Percentiles rank a stretch among this genome's conserved stretches.
Evolutionary conservation across 805 yeast genomes (phyloP).

Genomic region (Huiozyma sinensis): DNA sequence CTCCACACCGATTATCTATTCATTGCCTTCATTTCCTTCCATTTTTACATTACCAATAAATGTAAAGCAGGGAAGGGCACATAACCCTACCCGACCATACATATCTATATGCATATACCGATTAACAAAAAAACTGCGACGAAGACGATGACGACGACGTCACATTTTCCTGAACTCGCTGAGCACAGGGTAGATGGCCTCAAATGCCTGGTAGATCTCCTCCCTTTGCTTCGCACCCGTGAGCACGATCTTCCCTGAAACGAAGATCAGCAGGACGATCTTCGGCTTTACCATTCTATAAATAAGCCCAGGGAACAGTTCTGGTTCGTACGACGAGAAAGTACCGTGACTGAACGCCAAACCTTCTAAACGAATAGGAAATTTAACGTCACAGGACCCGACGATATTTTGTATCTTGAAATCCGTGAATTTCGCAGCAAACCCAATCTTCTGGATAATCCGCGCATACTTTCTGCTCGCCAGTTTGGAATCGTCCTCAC

Average conservation of each 20-base stretch:
- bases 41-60: not conserved
- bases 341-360: constrained; percentile 97
- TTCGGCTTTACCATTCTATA: constrained; percentile 99
- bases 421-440: constrained; percentile 95
- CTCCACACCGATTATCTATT: too few relatives aligned
- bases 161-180: constrained; percentile 85
- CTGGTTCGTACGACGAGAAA: constrained; percentile 97
- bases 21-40: too few relatives aligned
- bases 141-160: not conserved
- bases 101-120: not conserved
- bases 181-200: constrained; percentile 94
- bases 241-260: constrained; percentile 91
- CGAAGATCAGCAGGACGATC: constrained; percentile 89
- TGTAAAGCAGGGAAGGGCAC: too few relatives aligned
- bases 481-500: constrained; percentile 95
- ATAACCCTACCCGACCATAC: not conserved
- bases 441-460: constrained; percentile 94
- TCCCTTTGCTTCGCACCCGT: constrained; percentile 99
- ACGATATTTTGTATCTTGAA: constrained; percentile 97
- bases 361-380: constrained; percentile 95
- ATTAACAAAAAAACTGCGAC: too few relatives aligned
- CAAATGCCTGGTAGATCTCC: constrained; percentile 96
- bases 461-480: constrained; percentile 97
- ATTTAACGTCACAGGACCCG: constrained; percentile 96
- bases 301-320: constrained; percentile 93